Base-by-base conservation (phyloP, 2,329 filamentous ascomycete species). In the Parastagonospora avenae region DNA sequence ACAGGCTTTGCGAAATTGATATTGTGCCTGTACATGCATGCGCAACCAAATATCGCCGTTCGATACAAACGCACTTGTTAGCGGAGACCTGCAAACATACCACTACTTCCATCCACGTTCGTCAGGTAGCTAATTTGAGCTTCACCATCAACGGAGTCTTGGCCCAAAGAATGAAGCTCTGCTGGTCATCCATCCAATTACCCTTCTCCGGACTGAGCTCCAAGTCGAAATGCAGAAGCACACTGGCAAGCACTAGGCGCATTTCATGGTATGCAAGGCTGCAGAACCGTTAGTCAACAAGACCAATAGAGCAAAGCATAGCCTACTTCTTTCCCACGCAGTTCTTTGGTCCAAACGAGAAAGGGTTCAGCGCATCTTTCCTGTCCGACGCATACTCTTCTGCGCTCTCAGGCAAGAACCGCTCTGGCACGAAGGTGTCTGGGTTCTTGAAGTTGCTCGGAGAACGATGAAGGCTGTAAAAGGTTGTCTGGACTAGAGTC, bases 311-410 rank as follows among this genome's bases (percentile, higher is more conserved):
- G 19, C 9, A 33, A n/a, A 40, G 8, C 27, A 14, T 16, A 35
- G 32, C 64, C 59, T 49, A 73, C 71, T 68, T 73, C 54, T 70
- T 74, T 2, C 70, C 70, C 5, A 73, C 29, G 36, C 70, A 72
- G 27, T 64, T 64, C 8, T 68, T 50, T 2, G 68, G 68, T 0
- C 68, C 69, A 27, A 50, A 38, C 0, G 57, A 64, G 28, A 73
- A 72, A 0, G 68, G 61, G 8, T 66, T 49, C 4, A 62, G 29
- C 0, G 50, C 64, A 9, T 58, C 50, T 48, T 56, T 69, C 2
- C 54, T 49, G 35, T 73, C 70, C 0, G 27, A 35, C 0, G 44
- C 60, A 37, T 64, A 73, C 4, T 59, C 63, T 4, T 45, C 32
- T 1, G 51, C 36, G 1, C 61, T 55, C 39, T 71, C 66, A 2